A percentile compares a stretch with the other conserved stretches of the same genome.
Evolutionary conservation across 495 filamentous ascomycete genomes (phyloP).

Genomic region (Penicillium ucsense): DNA sequence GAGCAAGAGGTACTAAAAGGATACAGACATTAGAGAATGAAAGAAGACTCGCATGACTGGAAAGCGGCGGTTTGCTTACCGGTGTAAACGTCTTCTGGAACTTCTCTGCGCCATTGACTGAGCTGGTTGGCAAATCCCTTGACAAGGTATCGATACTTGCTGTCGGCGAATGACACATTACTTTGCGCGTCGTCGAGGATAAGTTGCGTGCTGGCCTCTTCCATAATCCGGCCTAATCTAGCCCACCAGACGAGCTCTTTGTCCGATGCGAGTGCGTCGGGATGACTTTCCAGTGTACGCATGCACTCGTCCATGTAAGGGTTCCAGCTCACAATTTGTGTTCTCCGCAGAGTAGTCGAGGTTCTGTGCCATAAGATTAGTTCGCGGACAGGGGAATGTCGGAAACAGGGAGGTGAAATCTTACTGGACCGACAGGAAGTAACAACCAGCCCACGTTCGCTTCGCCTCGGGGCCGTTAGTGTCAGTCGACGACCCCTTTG

Average conservation of each 20-base stretch:
- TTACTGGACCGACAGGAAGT: conserved; percentile 58
- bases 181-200: conserved; percentile 63
- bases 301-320: conserved; percentile 81
- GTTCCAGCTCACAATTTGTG: conserved; percentile 72
- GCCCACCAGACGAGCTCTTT: conserved; percentile 64
- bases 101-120: conserved; percentile 51
- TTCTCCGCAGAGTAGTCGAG: conserved; percentile 69
- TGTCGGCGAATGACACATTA: conserved; percentile 57
- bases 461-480: conserved; percentile 61
- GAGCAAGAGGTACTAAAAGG: conserved; percentile 14
- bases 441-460: conserved; percentile 73
- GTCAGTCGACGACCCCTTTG: conserved; percentile 35
- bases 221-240: conserved; percentile 67
- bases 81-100: conserved; percentile 35
- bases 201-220: conserved; percentile 69
- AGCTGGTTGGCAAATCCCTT: conserved; percentile 70
- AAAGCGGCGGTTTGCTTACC: conserved; percentile 9
- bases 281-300: conserved; percentile 58
- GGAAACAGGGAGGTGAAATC: conserved; percentile 2
- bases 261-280: conserved; percentile 65
- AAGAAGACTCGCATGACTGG: neutral
- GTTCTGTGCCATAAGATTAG: conserved; percentile 50
- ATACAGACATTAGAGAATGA: conserved; percentile 1
- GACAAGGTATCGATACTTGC: conserved; percentile 63
- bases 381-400: conserved; percentile 17